Evolutionary conservation across 768 basidiomycete genomes (phyloP), one percentile per base, ranked within the genome.

Genomic region (Xanthoconium stramineum): DNA sequence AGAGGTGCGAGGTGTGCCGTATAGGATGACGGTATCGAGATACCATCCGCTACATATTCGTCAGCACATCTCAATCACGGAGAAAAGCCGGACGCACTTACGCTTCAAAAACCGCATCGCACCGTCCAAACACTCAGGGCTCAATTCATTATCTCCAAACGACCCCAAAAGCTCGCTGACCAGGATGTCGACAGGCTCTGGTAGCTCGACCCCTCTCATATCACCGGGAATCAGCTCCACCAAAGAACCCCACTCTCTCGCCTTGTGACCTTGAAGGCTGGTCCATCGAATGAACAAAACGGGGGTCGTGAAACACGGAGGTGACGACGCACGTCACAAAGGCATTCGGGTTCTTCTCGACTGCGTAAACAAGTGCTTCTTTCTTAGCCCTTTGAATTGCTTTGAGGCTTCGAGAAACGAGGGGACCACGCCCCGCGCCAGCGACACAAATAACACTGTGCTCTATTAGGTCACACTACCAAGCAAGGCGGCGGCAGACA

Each of bases 121-220:
- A 13, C 97, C 97, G 69, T 99, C 97, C 36, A 99, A 77, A 73
- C 97, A 99, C 72, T 99, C 97, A 0, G 97, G 97, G 67, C 94
- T 95, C 47, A 98, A 83, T 70, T 99, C 97, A 57, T 99, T 99
- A 73, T 99, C 97, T 2, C 96, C 97, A 75, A 99, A 98, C 5
- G 93, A 95, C 5, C 97, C 97, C 64, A 99, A 74, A 20, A 99
- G 81, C 71, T 99, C 97, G 74, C 91, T 96, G 65, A 99, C 88
- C 55, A 99, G 76, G 59, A 99, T 92, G 71, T 98, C 97, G 30
- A 85, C 94, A 61, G 82, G 80, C 63, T 97, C 92, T 6, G 96
- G 94, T 1, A 96, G 73, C 10, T 86, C 78, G 43, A 97, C 76
- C 29, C 76, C 75, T 15, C 97, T 81, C 97, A 99, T 98, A 72